Percentiles rank a stretch among this genome's conserved stretches.
Conservation (phyloP, 2,329 filamentous ascomycete genomes). For the Cytospora piceae region DNA sequence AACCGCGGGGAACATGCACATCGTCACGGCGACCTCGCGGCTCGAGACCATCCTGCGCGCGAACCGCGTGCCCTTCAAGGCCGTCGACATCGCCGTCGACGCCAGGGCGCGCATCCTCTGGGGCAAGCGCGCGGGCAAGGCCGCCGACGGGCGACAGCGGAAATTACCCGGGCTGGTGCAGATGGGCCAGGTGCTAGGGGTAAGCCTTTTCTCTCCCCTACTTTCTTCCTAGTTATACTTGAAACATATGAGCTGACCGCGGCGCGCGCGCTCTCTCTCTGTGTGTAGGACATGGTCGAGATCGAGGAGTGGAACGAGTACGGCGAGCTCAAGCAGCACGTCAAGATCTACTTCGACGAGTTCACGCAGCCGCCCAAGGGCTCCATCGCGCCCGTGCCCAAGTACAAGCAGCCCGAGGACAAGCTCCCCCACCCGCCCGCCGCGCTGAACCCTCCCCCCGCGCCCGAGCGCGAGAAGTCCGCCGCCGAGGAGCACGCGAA, state of each 20-base stretch:
- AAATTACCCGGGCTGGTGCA: conserved; percentile 91
- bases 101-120: conserved; percentile 87
- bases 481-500: conserved; percentile 32
- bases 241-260: neutral
- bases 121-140: conserved; percentile 80
- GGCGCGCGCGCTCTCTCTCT: no score
- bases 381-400: conserved; percentile 52
- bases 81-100: conserved; percentile 88
- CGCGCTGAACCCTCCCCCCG: conserved; percentile 33
- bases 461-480: conserved; percentile 33
- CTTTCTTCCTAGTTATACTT: neutral
- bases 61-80: conserved; percentile 92
- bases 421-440: conserved; percentile 34
- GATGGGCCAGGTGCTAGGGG: conserved; percentile 81
- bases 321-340: conserved; percentile 86
- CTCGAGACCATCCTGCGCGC: conserved; percentile 95
- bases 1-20: conserved; percentile 92
- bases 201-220: conserved; percentile 49
- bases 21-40: conserved; percentile 92
- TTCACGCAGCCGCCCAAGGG: conserved; percentile 60
- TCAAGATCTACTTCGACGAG: conserved; percentile 70
- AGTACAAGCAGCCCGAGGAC: conserved; percentile 43
- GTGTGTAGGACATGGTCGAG: conserved; percentile 85
- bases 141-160: conserved; percentile 61
- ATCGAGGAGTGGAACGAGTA: conserved; percentile 99